These are phyloP conservation scores for Haplosporangium sp. DNA, from an alignment of 371 early-diverging fungal species.

Conservation along the genomic window DNA sequence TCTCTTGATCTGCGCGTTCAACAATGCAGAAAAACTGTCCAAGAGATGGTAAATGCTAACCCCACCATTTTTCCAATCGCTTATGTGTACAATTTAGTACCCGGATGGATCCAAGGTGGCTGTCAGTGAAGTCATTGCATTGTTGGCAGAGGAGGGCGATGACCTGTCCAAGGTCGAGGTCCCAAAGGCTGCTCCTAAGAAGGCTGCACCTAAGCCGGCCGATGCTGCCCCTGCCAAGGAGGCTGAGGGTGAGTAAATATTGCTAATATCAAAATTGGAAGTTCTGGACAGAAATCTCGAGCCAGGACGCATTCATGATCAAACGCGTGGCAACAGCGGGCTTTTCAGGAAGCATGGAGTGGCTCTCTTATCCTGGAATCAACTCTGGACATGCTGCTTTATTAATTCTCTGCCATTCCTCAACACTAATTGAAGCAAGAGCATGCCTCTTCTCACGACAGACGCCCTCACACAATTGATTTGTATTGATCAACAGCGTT, in stretches of 20 bases:
- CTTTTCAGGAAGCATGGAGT: no score
- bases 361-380: neutral
- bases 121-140: conserved; percentile 80
- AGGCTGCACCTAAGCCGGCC: conserved; percentile 44
- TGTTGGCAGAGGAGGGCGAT: conserved; percentile 92
- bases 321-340: no score
- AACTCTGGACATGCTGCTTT: neutral
- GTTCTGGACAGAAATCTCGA: neutral
- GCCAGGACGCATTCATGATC: no score
- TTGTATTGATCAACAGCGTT: no score
- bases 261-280: neutral
- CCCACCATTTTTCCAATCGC: neutral
- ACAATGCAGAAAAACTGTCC: neutral
- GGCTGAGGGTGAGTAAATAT: conserved; percentile 55
- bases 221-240: conserved; percentile 56
- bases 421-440: no score
- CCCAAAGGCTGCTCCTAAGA: conserved; percentile 56
- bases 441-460: no score
- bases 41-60: neutral
- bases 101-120: conserved; percentile 70
- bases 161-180: conserved; percentile 82
- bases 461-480: no score
- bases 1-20: neutral
- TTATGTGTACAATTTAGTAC: conserved; percentile 56
- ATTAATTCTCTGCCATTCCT: neutral